Base-by-base conservation (phyloP, 768 basidiomycete species). In the Tulasnella sp. region DNA sequence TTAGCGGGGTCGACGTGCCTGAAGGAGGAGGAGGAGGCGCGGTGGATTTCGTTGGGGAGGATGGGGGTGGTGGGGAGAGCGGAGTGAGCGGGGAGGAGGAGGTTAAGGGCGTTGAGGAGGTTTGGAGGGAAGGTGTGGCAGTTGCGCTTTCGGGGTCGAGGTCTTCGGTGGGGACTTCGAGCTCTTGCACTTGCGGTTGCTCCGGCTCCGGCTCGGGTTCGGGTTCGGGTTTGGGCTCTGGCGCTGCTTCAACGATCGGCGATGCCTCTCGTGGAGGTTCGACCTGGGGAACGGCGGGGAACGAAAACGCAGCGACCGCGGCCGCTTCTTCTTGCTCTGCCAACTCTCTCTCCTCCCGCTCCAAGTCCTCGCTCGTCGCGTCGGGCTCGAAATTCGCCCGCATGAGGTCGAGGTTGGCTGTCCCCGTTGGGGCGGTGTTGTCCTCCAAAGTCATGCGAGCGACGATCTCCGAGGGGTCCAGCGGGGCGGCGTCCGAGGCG, bases 401-500 rank as follows among this genome's bases (percentile, higher is more conserved):
- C 34, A 40, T 69, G 17, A 32, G 19, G 22, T 37, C 47, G 29
- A 71, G 26, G 36, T 32, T 42, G 32, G 34, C 9, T 34, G 2
- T 59, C 52, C 52, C n/a, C n/a, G n/a, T n/a, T n/a, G n/a, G n/a
- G n/a, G n/a, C n/a, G n/a, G n/a, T 40, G 12, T 44, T 14, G 1
- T 68, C 67, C 7, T 29, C 67, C 36, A 22, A 19, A 36, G 42
- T 37, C 1, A 40, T 44, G 52, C 47, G 69, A 26, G 32, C 29
- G 17, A 14, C 69, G 17, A 71, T 63, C 8, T 17, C 41, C 22
- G 69, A 35, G 29, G 9, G 65, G 19, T 63, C 69, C 4, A 71
- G 59, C 5, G 69, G 69, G 17, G 69, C 29, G 17, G 69, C 69
- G 40, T 63, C 69, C 22, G 69, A 62, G 42, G 69, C 52, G 52